These are phyloP conservation scores for Parastagonospora nodorum DNA, from an alignment of 2,329 filamentous ascomycete genomes.

Conservation along the genomic window DNA sequence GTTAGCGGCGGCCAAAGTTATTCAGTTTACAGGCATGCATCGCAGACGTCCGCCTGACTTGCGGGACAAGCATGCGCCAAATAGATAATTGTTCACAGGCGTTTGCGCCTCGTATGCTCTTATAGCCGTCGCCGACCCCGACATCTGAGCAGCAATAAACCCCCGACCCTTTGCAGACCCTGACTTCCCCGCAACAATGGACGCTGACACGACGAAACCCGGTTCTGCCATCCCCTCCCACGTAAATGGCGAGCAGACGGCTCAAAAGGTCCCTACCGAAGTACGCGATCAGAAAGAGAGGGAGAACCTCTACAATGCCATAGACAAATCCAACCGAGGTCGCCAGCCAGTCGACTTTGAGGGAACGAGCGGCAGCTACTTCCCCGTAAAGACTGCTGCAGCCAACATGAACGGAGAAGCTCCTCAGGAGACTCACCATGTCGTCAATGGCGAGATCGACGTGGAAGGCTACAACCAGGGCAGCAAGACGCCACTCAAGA, in stretches of 20 bases:
- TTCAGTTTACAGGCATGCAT: constrained; percentile 23
- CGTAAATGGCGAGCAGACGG: constrained; percentile 61
- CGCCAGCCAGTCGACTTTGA: constrained; percentile 54
- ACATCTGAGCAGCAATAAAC: background rate
- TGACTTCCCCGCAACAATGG: constrained; percentile 46
- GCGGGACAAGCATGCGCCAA: constrained; percentile 22
- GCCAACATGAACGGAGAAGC: constrained; percentile 19
- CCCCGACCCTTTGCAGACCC: constrained; percentile 1
- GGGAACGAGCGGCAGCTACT: constrained; percentile 34
- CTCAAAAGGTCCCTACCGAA: constrained; percentile 54
- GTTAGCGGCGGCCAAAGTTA: constrained; percentile 17
- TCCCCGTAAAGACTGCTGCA: constrained; percentile 27
- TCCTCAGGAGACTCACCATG: constrained; percentile 19
- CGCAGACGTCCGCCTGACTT: constrained; percentile 6
- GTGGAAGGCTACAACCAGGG: constrained; percentile 61
- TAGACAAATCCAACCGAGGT: constrained; percentile 61
- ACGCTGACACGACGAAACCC: constrained; percentile 50
- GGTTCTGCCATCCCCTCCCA: constrained; percentile 61
- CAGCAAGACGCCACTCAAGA: constrained; percentile 57
- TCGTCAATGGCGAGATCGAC: constrained; percentile 34
- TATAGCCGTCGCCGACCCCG: constrained; percentile 4
- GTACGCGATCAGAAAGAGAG: constrained; percentile 57
- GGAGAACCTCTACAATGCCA: constrained; percentile 63
- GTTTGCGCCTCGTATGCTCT: constrained; percentile 11
- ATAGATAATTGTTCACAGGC: constrained; percentile 14